Base-by-base conservation (phyloP, 2,329 filamentous ascomycete species). In the Sclerotinia sclerotiorum region DNA sequence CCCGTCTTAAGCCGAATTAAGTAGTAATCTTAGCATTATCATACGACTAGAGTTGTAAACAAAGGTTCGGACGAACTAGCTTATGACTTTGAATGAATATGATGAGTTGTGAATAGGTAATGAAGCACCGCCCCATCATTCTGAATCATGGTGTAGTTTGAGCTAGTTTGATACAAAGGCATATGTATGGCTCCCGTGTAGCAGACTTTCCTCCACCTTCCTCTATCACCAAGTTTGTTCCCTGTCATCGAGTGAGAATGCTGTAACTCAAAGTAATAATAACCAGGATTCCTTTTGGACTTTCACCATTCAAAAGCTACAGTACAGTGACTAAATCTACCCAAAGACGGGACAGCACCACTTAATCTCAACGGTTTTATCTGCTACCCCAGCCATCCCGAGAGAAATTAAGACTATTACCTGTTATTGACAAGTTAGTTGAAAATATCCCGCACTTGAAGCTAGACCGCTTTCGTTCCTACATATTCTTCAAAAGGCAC, bases 61-160 rank as follows among this genome's bases (percentile, higher is more conserved):
- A 39, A 49, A 44, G 19, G 60, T 35, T 62, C 21, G 60, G 60
- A 62, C 10, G 60, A 10, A 62, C 29, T 42, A 51, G 29, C 24
- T 8, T 27, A 39, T 39, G 60, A 62, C 60, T 62, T 51, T 21
- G n/a, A 51, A 62, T 62, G 60, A 51, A 62, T 62, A 39, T 35
- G n/a, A 42, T 39, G 29, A 51, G 60, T 32, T 51, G n/a, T 11
- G 29, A 62, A 27, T 39, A n/a, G n/a, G n/a, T n/a, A 32, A 27
- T 8, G 24, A 60, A 15, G 24, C 56, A 60, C 10, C 21, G 32
- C 13, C 29, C 21, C 44, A 62, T 13, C 5, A 29, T 7, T 17
- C 7, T 3, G 19, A 19, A 19, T 11, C n/a, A 6, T 17, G 35
- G 21, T 39, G 11, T 35, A 11, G 29, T 35, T 48, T 62, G 42